Base-by-base conservation (phyloP, 2,329 filamentous ascomycete genomes). In the Penicillium sp. region DNA sequence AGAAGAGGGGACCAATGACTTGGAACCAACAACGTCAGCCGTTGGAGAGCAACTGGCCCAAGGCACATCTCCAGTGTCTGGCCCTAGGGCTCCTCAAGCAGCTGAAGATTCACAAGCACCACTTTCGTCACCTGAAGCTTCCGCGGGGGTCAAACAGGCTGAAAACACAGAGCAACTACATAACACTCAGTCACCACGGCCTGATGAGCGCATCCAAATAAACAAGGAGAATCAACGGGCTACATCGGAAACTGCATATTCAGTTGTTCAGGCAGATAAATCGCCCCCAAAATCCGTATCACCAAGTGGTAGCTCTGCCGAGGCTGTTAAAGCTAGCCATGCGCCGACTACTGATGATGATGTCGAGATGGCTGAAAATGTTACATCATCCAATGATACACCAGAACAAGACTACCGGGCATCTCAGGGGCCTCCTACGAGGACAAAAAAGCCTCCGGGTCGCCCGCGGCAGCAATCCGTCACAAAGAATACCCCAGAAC, bases 131-230 rank as follows among this genome's bases (percentile, higher is more conserved):
- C 35, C 48, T 25, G 26, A 48, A 40, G 25, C 36, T 16, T 22
- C 40, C 10, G 4, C 33, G 4, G 36, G 19, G 10, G 31, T 17
- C 31, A 7, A 26, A n/a, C 44, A 43, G 12, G 12, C 26, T 43
- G 28, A 42, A 22, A 35, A 38, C n/a, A 41, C 7, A 17, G 33
- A 43, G 8, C 30, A 37, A 43, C 22, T 42, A 22, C 47, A 35
- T 19, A 59, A 41, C 22, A 49, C 48, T 42, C 46, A 12, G 16
- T 57, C 61, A 45, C 53, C 33, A 38, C 44, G 36, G 42, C 2
- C 10, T n/a, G 48, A 38, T 4, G 31, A 54, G 17, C 19, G 26
- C 6, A 30, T 22, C 7, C 30, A 52, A 37, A n/a, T 7, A 35
- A 38, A 22, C 14, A 41, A 38, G 12, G 30, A 5, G 14, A 19